Base-by-base conservation (phyloP, 2,329 filamentous ascomycete genomes). In the Colletotrichum trifolii region DNA sequence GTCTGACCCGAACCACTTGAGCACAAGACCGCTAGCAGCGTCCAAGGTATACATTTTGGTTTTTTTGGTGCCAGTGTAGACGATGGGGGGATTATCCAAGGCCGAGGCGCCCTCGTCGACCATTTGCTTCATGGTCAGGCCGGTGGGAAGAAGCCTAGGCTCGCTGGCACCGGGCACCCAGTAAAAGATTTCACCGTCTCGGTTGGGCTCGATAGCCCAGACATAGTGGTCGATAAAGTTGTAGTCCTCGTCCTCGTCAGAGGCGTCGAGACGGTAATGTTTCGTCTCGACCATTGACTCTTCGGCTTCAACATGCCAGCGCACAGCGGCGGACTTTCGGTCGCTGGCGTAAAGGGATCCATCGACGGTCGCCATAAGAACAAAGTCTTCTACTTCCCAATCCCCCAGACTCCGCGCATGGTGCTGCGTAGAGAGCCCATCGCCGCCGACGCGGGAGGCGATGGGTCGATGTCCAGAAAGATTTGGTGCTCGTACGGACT, bases 351-450 rank as follows among this genome's bases (percentile, higher is more conserved):
- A 92, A 74, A 98, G 88, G 77, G 93, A 92, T 85, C 96, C 96
- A 85, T 98, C 94, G 88, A 98, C 92, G 87, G 96, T 98, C 92
- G 96, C 95, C 91, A 99, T 86, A 85, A 99, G 93, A 83, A 98
- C 92, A 88, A 97, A 97, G 85, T 98, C 94, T 92, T 98, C 95
- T 83, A 97, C 94, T 91, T 97, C 93, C 95, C 95, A 98, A 83
- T 97, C 95, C 88, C 94, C 91, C 87, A 98, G 86, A 86, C 91
- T 96, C 89, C 95, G 94, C 94, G 94, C 95, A 91, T 86, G 85
- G 78, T 92, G 91, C 90, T 90, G 91, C 91, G 92, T 90, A 83
- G 91, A 87, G 79, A 91, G 84, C 73, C 89, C 89, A 78, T 85
- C 83, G 62, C 81, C 71, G 63, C 74, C 77, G 69, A 78, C 79